Evolutionary conservation across 495 filamentous ascomycete species (phyloP).

Genomic region (Collariella sp.): DNA sequence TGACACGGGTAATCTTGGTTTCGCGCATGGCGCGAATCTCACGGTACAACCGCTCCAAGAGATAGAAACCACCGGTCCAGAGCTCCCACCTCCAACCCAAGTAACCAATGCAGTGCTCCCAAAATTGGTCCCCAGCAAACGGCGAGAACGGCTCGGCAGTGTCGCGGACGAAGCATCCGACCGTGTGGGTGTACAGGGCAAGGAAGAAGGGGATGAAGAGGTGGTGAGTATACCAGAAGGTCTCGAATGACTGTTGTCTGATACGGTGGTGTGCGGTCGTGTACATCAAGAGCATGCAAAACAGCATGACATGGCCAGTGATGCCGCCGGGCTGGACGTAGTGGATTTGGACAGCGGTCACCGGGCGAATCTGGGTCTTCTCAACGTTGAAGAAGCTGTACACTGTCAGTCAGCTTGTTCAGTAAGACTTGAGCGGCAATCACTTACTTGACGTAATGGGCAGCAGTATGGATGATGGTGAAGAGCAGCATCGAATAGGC

Average conservation of each 20-base stretch:
- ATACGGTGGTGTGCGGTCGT: constrained; percentile 91
- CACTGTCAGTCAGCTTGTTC: constrained; percentile 18
- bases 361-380: constrained; percentile 68
- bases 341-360: constrained; percentile 84
- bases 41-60: constrained; percentile 82
- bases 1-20: constrained; percentile 86
- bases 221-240: constrained; percentile 99
- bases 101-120: constrained; percentile 91
- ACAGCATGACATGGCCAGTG: constrained; percentile 94
- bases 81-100: constrained; percentile 98
- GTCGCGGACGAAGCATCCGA: constrained; percentile 90
- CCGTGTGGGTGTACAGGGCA: constrained; percentile 89
- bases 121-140: constrained; percentile 72
- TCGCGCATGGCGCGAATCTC: constrained; percentile 73
- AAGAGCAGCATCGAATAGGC: constrained; percentile 85
- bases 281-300: constrained; percentile 98
- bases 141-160: constrained; percentile 63
- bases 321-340: constrained; percentile 84
- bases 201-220: constrained; percentile 94
- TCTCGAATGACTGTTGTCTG: constrained; percentile 93
- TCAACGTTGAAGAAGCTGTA: constrained; percentile 92
- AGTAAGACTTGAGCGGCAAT: not conserved
- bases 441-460: constrained; percentile 93
- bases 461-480: constrained; percentile 62
- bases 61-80: constrained; percentile 74